phyloP scores from a whole-genome alignment of 2,329 filamentous ascomycete genomes.

The Diaporthe destruens region DNA sequence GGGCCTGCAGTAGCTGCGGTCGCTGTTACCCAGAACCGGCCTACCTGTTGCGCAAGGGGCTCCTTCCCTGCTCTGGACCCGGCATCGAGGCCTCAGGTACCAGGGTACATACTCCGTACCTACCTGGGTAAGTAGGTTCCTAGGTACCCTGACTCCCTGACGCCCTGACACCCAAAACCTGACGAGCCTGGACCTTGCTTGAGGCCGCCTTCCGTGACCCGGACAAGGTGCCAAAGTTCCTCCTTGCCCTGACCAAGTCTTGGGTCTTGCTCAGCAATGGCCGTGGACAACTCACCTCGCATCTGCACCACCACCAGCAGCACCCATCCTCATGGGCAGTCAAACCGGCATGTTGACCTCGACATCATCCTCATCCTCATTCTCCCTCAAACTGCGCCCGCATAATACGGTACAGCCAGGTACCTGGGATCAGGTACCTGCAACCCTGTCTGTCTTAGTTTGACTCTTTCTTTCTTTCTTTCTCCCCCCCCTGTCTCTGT shows the following conservation, averaged over 20 bases:
- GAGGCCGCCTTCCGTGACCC: constrained; percentile 14
- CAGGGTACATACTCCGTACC: no score
- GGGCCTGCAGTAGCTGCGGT: constrained; percentile 35
- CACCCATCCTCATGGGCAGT: constrained; percentile 1
- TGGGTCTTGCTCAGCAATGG: constrained; percentile 43
- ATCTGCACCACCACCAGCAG: constrained; percentile 46
- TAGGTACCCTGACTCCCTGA: not conserved
- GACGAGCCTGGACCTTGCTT: constrained; percentile 7
- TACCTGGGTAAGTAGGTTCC: no score
- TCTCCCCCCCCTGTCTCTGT: not conserved
- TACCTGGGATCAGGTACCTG: not conserved
- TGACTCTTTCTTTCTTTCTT: not conserved
- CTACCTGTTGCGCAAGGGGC: constrained; percentile 7
- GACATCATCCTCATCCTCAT: not conserved
- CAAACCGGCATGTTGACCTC: not conserved
- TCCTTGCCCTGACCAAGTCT: constrained; percentile 2
- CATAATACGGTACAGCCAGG: not conserved
- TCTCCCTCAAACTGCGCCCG: not conserved
- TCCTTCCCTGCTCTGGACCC: constrained; percentile 3
- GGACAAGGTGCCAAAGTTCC: not conserved
- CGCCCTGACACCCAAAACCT: constrained; percentile 2
- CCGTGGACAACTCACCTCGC: constrained; percentile 57
- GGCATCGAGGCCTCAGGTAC: not conserved
- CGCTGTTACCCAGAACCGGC: constrained; percentile 2
- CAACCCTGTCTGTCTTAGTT: constrained; percentile 1